A percentile compares a stretch with the other conserved stretches of the same genome.
phyloP scores from a whole-genome alignment of 2,329 filamentous ascomycete species.

The Curvularia sp. region DNA sequence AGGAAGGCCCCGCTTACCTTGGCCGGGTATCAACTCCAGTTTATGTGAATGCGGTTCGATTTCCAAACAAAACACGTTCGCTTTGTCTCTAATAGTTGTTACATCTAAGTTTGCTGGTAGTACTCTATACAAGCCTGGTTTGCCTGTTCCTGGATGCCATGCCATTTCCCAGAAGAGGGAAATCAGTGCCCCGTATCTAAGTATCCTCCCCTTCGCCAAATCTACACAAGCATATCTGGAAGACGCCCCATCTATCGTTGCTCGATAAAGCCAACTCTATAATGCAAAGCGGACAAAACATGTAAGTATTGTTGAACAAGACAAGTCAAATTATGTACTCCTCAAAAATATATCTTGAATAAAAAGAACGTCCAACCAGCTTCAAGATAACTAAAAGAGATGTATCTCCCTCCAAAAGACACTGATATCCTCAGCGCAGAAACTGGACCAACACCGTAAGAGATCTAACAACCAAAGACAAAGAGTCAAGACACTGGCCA shows the following conservation, averaged over 20 bases:
- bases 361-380: constrained; percentile 1
- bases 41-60: too few relatives aligned
- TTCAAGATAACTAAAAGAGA: constrained; percentile 6
- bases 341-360: constrained; percentile 10
- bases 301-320: neutral
- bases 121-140: too few relatives aligned
- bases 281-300: neutral
- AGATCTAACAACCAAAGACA: constrained; percentile 5
- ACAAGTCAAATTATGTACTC: neutral
- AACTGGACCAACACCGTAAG: constrained; percentile 8
- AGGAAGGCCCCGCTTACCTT: too few relatives aligned
- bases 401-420: neutral
- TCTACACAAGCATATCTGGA: neutral
- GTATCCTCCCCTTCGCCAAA: neutral
- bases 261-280: neutral
- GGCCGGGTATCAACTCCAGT: too few relatives aligned
- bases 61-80: too few relatives aligned
- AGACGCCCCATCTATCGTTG: neutral
- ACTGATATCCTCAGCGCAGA: neutral
- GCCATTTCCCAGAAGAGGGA: too few relatives aligned
- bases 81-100: too few relatives aligned
- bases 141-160: too few relatives aligned
- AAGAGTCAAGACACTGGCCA: neutral
- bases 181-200: too few relatives aligned
- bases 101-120: too few relatives aligned